Conservation (phyloP, 371 early-diverging fungal species). For the Rozella allomycis region DNA sequence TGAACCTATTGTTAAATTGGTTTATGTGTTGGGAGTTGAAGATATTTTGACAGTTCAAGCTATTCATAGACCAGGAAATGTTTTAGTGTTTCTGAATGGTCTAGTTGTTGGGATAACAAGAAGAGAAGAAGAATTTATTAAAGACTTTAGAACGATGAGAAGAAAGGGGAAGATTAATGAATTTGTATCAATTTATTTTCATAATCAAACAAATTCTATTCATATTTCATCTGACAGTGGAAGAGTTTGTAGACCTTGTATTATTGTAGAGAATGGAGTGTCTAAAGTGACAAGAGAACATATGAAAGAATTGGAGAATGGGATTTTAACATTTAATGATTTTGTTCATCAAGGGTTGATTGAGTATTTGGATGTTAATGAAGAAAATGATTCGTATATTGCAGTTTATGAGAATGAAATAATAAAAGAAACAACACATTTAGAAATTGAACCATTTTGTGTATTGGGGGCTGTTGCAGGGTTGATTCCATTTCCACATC, state of each 20-base stretch:
- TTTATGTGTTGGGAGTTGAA: constrained; percentile 64
- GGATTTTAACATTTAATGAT: constrained; percentile 60
- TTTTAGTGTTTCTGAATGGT: constrained; percentile 81
- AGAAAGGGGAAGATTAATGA: constrained; percentile 66
- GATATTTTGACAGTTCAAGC: constrained; percentile 70
- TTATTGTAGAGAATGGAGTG: constrained; percentile 72
- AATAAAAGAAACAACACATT: constrained; percentile 63
- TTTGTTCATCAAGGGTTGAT: constrained; percentile 79
- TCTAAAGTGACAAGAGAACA: constrained; percentile 50
- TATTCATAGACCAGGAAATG: constrained; percentile 44
- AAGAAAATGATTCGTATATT: constrained; percentile 90
- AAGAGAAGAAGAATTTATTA: constrained; percentile 48
- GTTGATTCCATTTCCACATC: constrained; percentile 98
- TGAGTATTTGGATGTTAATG: constrained; percentile 97
- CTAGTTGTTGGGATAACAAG: constrained; percentile 67
- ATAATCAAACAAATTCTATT: constrained; percentile 57
- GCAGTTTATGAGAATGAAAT: constrained; percentile 73
- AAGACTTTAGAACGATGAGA: constrained; percentile 59
- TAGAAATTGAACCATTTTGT: constrained; percentile 96
- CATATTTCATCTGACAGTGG: constrained; percentile 95
- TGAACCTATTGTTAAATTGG: constrained; percentile 45
- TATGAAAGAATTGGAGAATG: constrained; percentile 36
- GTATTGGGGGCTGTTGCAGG: constrained; percentile 95
- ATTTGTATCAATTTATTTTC: constrained; percentile 82
- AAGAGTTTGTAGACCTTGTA: constrained; percentile 90